Conservation (phyloP, 2,329 filamentous ascomycete genomes). For the Rutstroemia sp. region DNA sequence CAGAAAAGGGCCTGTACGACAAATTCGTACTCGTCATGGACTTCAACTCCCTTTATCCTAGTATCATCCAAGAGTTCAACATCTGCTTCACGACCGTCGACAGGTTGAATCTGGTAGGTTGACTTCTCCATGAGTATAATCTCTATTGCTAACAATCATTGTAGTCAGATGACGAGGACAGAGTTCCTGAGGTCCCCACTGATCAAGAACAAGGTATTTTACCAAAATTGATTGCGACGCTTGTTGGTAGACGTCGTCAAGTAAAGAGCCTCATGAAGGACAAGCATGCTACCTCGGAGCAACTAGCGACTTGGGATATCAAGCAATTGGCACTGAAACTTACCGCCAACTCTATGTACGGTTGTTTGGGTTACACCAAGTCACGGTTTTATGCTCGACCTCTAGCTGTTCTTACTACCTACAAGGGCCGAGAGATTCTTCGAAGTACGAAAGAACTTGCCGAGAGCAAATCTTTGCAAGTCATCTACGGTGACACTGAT, state of each 20-base stretch:
- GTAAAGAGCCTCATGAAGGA: constrained; percentile 98
- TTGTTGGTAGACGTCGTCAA: constrained; percentile 81
- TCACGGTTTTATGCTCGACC: constrained; percentile 96
- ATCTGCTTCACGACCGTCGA: constrained; percentile 99
- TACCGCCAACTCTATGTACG: constrained; percentile 99
- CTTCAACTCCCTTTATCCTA: constrained; percentile 98
- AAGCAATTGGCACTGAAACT: constrained; percentile 95
- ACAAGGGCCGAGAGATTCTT: constrained; percentile 95
- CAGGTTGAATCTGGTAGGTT: constrained; percentile 59
- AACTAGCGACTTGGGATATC: constrained; percentile 94
- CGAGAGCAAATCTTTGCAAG: constrained; percentile 81
- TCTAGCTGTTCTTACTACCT: constrained; percentile 90
- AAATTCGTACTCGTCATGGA: constrained; percentile 99
- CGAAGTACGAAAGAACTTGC: constrained; percentile 93
- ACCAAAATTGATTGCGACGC: constrained; percentile 81
- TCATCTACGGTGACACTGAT: constrained; percentile 98
- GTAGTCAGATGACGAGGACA: constrained; percentile 72
- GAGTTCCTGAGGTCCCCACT: constrained; percentile 77
- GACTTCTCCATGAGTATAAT: background rate
- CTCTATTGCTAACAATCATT: constrained; percentile 18
- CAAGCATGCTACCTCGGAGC: constrained; percentile 74
- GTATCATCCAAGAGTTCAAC: constrained; percentile 99
- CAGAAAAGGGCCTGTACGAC: constrained; percentile 95
- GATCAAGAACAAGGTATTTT: constrained; percentile 78
- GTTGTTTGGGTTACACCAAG: constrained; percentile 92